A percentile compares a stretch with the other conserved stretches of the same genome.
These are phyloP conservation scores for Neofusicoccum sp. DNA, from an alignment of 2,329 filamentous ascomycete genomes.

Conservation along the genomic window DNA sequence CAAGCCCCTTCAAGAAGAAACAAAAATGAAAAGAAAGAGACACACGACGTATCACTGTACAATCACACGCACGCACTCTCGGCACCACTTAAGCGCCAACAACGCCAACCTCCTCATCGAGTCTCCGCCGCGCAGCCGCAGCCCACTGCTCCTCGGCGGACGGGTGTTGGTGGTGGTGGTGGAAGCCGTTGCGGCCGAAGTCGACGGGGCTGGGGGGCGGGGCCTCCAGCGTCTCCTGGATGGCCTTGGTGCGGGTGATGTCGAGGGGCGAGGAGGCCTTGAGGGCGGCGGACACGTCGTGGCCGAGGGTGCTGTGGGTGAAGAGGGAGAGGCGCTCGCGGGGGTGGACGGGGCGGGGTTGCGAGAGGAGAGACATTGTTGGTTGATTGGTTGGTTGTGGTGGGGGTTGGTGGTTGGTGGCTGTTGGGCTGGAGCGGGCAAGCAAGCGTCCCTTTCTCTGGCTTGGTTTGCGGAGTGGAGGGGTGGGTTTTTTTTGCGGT, in stretches of 20 bases:
- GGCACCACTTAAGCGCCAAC: neutral
- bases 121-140: neutral
- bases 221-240: constrained; percentile 42
- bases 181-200: constrained; percentile 37
- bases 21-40: neutral
- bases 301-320: constrained; percentile 43
- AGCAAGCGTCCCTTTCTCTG: neutral
- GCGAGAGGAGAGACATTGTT: constrained; percentile 29
- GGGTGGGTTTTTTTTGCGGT: neutral
- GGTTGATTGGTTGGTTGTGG: neutral
- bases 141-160: constrained; percentile 3
- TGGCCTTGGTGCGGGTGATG: constrained; percentile 17
- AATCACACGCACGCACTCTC: neutral
- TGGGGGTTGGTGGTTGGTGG: neutral
- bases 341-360: constrained; percentile 37
- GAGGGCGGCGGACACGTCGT: constrained; percentile 44
- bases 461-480: neutral
- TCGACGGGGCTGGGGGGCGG: constrained; percentile 45
- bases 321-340: constrained; percentile 46
- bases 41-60: neutral
- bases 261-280: constrained; percentile 36
- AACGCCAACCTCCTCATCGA: constrained; percentile 10
- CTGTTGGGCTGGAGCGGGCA: too few relatives aligned
- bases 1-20: neutral
- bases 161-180: neutral